Percentiles rank a stretch among this genome's conserved stretches.
These are phyloP conservation scores for Amoeboaphelidium protococcarum DNA, from an alignment of 371 early-diverging fungal species.

Conservation along the genomic window DNA sequence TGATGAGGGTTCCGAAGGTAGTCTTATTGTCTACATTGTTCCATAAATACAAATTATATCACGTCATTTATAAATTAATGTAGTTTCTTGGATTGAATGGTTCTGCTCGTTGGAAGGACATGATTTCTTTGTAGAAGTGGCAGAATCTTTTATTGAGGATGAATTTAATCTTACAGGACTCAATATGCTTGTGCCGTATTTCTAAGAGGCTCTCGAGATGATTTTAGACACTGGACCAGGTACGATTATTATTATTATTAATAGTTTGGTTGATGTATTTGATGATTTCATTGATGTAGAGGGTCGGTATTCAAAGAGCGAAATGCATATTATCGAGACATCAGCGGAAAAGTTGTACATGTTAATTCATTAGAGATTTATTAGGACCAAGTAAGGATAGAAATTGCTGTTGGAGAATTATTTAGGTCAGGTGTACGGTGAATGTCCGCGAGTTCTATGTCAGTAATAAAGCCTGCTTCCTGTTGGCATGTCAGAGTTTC, in stretches of 20 bases:
- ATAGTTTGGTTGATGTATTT: background rate
- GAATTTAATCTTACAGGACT: background rate
- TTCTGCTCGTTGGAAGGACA: background rate
- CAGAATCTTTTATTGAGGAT: background rate
- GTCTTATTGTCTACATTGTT: background rate
- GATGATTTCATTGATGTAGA: background rate
- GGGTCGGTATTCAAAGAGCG: background rate
- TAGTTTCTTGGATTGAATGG: background rate
- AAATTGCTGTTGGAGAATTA: conserved; percentile 5
- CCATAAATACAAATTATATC: background rate
- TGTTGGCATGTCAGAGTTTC: conserved; percentile 10
- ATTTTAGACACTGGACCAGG: background rate
- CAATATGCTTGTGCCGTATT: background rate
- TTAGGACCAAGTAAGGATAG: conserved; percentile 11
- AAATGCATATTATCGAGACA: background rate
- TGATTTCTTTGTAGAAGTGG: background rate
- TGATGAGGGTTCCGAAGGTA: background rate
- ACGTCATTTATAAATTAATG: background rate
- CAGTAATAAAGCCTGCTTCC: conserved; percentile 9
- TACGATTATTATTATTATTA: background rate
- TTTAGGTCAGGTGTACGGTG: conserved; percentile 8
- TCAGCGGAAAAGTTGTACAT: conserved; percentile 6
- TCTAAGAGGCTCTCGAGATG: background rate
- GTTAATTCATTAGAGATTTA: conserved; percentile 16
- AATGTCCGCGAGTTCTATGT: conserved; percentile 11